Evolutionary conservation across 495 filamentous ascomycete species (phyloP).

Genomic region (Neurospora sp.): DNA sequence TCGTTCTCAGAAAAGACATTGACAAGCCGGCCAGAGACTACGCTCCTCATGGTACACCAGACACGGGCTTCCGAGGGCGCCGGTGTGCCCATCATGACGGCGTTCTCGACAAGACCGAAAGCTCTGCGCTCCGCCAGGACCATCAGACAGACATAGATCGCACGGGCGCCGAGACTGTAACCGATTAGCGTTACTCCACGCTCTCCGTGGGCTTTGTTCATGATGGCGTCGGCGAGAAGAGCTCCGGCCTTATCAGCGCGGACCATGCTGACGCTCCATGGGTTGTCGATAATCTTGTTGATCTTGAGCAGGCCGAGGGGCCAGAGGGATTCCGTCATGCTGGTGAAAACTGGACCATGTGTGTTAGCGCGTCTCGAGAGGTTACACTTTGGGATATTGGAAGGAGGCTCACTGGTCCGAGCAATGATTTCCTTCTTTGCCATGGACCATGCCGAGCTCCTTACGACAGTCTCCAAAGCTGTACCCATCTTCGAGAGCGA

Average conservation of each 20-base stretch:
- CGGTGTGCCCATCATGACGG: conserved; percentile 73
- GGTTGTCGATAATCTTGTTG: conserved; percentile 76
- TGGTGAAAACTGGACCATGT: conserved; percentile 51
- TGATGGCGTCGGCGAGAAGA: conserved; percentile 77
- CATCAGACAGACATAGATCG: conserved; percentile 76
- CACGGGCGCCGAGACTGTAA: conserved; percentile 81
- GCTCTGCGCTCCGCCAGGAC: conserved; percentile 63
- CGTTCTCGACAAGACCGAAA: conserved; percentile 81
- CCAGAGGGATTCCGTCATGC: conserved; percentile 61
- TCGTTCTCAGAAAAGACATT: conserved; percentile 53
- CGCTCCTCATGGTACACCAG: conserved; percentile 46
- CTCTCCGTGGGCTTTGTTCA: conserved; percentile 82
- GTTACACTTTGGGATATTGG: not conserved
- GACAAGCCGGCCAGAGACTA: conserved; percentile 45
- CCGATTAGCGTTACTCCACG: conserved; percentile 80
- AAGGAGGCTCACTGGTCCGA: conserved; percentile 28
- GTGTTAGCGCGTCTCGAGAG: conserved; percentile 27
- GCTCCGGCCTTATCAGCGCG: conserved; percentile 80
- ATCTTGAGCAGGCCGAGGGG: conserved; percentile 71
- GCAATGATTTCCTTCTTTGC: conserved; percentile 66
- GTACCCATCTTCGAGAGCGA: conserved; percentile 67
- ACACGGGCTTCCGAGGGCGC: conserved; percentile 47
- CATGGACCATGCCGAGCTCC: conserved; percentile 63
- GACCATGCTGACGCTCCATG: conserved; percentile 72
- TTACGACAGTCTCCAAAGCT: conserved; percentile 62